A percentile compares a stretch with the other conserved stretches of the same genome.
Evolutionary conservation across 2,329 filamentous ascomycete species (phyloP).

Genomic region (Erysiphe neolycopersici): DNA sequence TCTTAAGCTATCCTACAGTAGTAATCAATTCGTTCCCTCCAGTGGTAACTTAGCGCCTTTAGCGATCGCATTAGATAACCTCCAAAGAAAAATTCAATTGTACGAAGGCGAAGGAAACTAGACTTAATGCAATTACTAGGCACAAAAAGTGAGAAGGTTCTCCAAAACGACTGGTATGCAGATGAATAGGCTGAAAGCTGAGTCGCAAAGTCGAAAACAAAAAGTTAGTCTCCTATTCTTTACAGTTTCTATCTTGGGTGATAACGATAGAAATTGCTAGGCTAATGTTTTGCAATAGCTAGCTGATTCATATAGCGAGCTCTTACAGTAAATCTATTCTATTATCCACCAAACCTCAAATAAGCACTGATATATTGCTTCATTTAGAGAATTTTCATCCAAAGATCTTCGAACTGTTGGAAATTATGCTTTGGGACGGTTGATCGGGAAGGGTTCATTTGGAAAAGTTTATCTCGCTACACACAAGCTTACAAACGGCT

Average conservation of each 20-base stretch:
- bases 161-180: constrained; percentile 12
- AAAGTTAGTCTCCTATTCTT: constrained; percentile 18
- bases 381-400: constrained; percentile 63
- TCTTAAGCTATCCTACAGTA: too few species aligned
- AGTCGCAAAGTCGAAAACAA: constrained; percentile 32
- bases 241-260: neutral
- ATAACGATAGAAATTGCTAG: too few species aligned
- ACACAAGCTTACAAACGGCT: constrained; percentile 95
- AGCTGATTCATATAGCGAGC: constrained; percentile 84
- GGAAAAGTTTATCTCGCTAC: constrained; percentile 91
- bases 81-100: too few species aligned
- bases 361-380: neutral
- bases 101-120: too few species aligned
- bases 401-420: constrained; percentile 78
- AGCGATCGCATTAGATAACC: too few species aligned
- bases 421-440: constrained; percentile 71
- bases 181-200: constrained; percentile 28
- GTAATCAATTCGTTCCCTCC: too few species aligned
- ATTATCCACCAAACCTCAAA: too few species aligned
- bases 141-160: too few species aligned
- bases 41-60: too few species aligned
- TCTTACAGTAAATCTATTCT: constrained; percentile 48
- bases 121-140: too few species aligned
- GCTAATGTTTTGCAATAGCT: constrained; percentile 30
- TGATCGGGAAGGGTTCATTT: constrained; percentile 95